Evolutionary conservation across 495 filamentous ascomycete genomes (phyloP).

Genomic region (Lichina pygmaea): DNA sequence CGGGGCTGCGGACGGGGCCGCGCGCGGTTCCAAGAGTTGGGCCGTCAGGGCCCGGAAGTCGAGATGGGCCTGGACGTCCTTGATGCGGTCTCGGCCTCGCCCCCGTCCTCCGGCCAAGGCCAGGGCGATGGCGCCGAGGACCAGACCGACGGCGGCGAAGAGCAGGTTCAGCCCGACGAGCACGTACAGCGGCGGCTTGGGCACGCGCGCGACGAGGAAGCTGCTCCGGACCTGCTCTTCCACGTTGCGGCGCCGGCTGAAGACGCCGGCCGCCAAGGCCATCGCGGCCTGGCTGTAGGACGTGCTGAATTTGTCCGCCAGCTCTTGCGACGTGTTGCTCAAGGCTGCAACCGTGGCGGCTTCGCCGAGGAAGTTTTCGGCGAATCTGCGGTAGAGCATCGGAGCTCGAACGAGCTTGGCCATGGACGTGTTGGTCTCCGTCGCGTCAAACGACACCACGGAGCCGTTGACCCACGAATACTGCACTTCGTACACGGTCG

Average conservation of each 20-base stretch:
- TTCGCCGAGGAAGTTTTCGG: slow-evolving; percentile 1
- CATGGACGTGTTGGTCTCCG: not conserved
- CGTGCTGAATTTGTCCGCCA: slow-evolving; percentile 3
- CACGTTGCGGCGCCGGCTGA: slow-evolving; percentile 1
- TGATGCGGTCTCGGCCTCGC: not conserved
- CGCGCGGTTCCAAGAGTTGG: slow-evolving; percentile 2
- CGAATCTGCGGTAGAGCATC: slow-evolving; percentile 1
- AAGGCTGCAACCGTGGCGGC: slow-evolving; percentile 2
- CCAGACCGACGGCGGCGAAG: slow-evolving; percentile 2
- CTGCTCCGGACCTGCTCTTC: slow-evolving; percentile 1
- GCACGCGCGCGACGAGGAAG: slow-evolving; percentile 5
- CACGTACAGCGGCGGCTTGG: slow-evolving; percentile 6
- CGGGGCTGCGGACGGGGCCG: not conserved
- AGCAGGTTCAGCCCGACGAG: slow-evolving; percentile 5
- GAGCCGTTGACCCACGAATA: slow-evolving; percentile 6
- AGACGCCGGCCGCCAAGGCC: slow-evolving; percentile 3
- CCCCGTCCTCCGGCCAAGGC: not conserved
- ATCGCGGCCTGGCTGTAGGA: slow-evolving; percentile 2
- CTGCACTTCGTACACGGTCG: slow-evolving; percentile 3
- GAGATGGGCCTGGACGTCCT: slow-evolving; percentile 3
- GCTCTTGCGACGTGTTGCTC: slow-evolving; percentile 1
- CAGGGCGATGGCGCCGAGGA: not conserved
- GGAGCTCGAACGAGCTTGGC: slow-evolving; percentile 1
- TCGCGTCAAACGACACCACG: not conserved
- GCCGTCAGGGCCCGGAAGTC: slow-evolving; percentile 3